Evolutionary conservation across 768 basidiomycete genomes (phyloP), one percentile per base, ranked within the genome.

Genomic region (Clavulina sp.): DNA sequence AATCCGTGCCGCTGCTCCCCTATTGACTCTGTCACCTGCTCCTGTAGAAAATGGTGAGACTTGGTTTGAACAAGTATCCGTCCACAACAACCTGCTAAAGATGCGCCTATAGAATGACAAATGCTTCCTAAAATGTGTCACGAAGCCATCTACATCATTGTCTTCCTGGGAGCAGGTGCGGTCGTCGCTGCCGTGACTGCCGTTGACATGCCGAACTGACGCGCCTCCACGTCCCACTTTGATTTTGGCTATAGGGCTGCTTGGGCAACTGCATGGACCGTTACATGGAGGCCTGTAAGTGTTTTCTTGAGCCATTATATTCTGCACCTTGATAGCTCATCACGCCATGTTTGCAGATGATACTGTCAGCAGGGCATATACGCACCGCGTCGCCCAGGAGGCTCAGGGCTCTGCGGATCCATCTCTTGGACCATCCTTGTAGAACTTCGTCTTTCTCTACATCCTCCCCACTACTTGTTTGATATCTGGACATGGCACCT

Each of bases 251-350:
- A 91, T 53, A 88, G 86, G 78, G 77, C 26, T 89, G 86, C 59
- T 67, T 88, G 40, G 67, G 75, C 4, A 70, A 77, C 52, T 89
- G 86, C 62, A 69, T 86, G 59, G 83, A 86, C 50, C 75, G 84
- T 41, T 89, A 86, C 61, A 70, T 89, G 69, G 83, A 88, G 65
- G 82, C 82, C 32, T 87, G 85, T 86, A 59, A 68, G 83, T 75
- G 32, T 4, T 9, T 13, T 24, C 13, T 46, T 46, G 13, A 46
- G 34, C 19, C 62, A 86, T 95, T 33, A 84, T 87, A 60, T 78
- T 83, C 1, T 78, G 84, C 58, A 84, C 84, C 76, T 78, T 26
- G 81, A 80, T 57, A 86, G 86, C 7, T 81, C 85, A 2, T 87
- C 85, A 9, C 80, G 92, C 26, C 77, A 85, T 19, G 73, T 78